Evolutionary conservation across 176 grass and related monocot genomes (phyloP).

Genomic region (Paspalum vaginatum): DNA sequence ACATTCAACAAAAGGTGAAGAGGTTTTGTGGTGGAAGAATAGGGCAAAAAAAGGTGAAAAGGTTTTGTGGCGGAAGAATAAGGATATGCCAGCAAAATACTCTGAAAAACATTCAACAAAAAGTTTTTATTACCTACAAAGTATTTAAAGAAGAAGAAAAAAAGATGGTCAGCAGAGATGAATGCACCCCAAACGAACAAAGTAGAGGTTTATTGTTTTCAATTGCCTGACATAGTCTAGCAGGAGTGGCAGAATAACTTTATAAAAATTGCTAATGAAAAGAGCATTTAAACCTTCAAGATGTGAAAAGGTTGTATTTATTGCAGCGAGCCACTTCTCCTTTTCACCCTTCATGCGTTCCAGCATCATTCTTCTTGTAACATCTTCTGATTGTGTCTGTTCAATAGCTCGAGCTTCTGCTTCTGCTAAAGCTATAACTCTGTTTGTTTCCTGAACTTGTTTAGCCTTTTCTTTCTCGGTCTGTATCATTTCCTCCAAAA

Average conservation of each 20-base stretch:
- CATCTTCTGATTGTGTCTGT: constrained; percentile 54
- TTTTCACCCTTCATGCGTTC: constrained; percentile 67
- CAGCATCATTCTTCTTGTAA: constrained; percentile 59
- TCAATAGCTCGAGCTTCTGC: constrained; percentile 54
- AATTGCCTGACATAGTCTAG: background rate
- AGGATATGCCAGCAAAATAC: too few species aligned
- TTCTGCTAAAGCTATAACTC: constrained; percentile 52
- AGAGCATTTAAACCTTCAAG: constrained; percentile 68
- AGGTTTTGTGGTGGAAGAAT: too few species aligned
- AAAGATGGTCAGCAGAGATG: background rate
- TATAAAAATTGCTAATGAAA: constrained; percentile 1
- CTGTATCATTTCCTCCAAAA: constrained; percentile 58
- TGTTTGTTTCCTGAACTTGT: constrained; percentile 47
- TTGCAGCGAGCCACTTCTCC: constrained; percentile 91
- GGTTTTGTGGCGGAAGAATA: too few species aligned
- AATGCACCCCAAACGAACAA: background rate
- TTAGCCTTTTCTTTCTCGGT: constrained; percentile 63
- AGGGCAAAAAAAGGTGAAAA: background rate
- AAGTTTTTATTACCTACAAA: background rate
- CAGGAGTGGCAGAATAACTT: constrained; percentile 2
- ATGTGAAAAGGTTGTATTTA: constrained; percentile 92
- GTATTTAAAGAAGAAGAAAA: constrained; percentile 8
- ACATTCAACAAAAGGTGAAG: background rate
- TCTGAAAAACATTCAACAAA: background rate
- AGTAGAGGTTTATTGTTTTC: constrained; percentile 3